Evolutionary conservation across 305 asterid genomes (phyloP), one percentile per base, ranked within the genome.

Genomic region (Salvia sclarea): DNA sequence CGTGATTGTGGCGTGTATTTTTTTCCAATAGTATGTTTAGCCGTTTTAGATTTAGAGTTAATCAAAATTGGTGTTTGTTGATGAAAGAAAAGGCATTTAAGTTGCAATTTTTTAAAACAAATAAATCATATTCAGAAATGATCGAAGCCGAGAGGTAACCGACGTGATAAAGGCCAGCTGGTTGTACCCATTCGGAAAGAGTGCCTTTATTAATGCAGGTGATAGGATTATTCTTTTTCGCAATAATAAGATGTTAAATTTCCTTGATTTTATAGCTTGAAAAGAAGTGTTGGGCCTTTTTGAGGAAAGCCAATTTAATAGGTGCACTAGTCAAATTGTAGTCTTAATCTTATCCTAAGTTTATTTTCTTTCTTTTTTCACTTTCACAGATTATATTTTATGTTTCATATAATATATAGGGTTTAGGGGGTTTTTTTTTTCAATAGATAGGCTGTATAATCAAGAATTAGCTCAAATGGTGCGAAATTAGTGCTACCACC

Each of bases 331-430:
- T 68, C 76, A 38, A 64, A 62, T 66, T 31, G 75, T 37, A 47
- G 33, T 70, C 69, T 61, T 44, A 55, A 70, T 74, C 83, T 55
- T 62, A 66, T 75, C 80, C 41, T 37, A 38, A 17, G 33, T 21
- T 8, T 14, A 50, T 5, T 28, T 38, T 49, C 16, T 62, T 22
- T 22, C 54, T n/a, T n/a, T 14, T 61, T 5, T 28, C 49, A 60
- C 16, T 62, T 22, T 22, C 54, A 38, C 9, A 37, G 2, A 10
- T 40, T n/a, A 31, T 44, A 8, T 22, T 20, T 30, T 61, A 3
- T 8, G 3, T 5, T 0, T 55, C 9, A 58, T 18, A 57, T 45
- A 67, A 64, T 43, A 20, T 8, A 37, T 73, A 63, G 76, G 66
- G 16, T 64, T 69, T 10, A 45, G n/a, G n/a, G n/a, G n/a, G n/a